These are phyloP conservation scores for Clarireedia sp. DNA, from an alignment of 2,329 filamentous ascomycete genomes.

Conservation along the genomic window DNA sequence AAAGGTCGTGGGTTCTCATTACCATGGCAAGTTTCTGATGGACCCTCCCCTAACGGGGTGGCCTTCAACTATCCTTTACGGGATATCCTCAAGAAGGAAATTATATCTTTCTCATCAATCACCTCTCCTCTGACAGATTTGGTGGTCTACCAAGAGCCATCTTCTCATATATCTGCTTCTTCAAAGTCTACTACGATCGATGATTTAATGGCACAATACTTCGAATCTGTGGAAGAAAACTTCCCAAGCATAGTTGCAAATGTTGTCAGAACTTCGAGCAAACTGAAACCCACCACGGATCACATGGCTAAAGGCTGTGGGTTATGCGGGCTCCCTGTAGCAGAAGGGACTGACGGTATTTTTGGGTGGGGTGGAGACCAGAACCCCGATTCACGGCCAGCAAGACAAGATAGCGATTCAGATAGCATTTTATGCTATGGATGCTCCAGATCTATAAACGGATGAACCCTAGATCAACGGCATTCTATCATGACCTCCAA, in stretches of 20 bases:
- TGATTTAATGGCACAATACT: slow-evolving; percentile 82
- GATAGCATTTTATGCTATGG: slow-evolving; percentile 57
- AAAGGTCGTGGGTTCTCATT: slow-evolving; percentile 83
- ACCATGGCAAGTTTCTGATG: slow-evolving; percentile 76
- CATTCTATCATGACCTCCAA: slow-evolving; percentile 6
- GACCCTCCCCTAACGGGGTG: slow-evolving; percentile 32
- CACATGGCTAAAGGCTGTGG: slow-evolving; percentile 42
- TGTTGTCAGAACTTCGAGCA: slow-evolving; percentile 85
- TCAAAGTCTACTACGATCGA: slow-evolving; percentile 77
- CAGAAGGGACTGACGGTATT: slow-evolving; percentile 53
- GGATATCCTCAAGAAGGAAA: slow-evolving; percentile 77
- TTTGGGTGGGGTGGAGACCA: slow-evolving; percentile 54
- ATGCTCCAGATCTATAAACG: slow-evolving; percentile 57
- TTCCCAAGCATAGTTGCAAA: slow-evolving; percentile 93
- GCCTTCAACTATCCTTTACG: slow-evolving; percentile 69
- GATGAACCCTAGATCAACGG: slow-evolving; percentile 30
- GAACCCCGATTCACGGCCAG: slow-evolving; percentile 26
- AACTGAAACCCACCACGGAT: slow-evolving; percentile 49
- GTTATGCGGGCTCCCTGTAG: slow-evolving; percentile 62
- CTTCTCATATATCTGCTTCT: slow-evolving; percentile 25
- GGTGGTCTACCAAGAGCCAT: slow-evolving; percentile 34
- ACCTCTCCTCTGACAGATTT: slow-evolving; percentile 44
- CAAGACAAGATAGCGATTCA: slow-evolving; percentile 25
- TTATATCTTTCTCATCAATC: slow-evolving; percentile 55
- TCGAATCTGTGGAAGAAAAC: slow-evolving; percentile 73